Base-by-base conservation (phyloP, 78 protist species). In the Parvularia atlantis region DNA sequence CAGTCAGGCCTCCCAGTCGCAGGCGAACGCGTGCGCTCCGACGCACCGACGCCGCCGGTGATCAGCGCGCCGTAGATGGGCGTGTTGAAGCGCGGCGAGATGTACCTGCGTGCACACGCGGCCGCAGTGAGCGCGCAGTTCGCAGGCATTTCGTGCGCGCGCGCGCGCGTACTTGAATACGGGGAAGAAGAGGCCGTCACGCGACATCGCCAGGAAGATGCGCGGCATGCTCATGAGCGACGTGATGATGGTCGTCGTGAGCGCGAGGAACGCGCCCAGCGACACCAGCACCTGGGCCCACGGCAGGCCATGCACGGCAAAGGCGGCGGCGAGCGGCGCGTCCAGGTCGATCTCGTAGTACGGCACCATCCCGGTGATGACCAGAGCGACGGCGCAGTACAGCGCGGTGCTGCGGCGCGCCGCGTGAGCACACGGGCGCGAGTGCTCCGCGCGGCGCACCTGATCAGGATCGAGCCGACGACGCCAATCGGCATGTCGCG, bases 401-500 rank as follows among this genome's bases (percentile, higher is more conserved):
- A 82, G 65, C 30, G 62, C 60, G 3, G 81, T 76, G 43, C 74
- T 65, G 46, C 19, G 46, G 46, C 9, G 46, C 19, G 46, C 19
- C 9, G 46, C n/a, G n/a, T n/a, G n/a, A n/a, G n/a, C n/a, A n/a
- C n/a, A n/a, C n/a, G n/a, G n/a, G n/a, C n/a, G n/a, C n/a, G n/a
- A n/a, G n/a, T n/a, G n/a, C n/a, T n/a, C n/a, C n/a, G n/a, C 46
- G 46, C 19, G 46, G 19, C 46, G 46, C 9, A 41, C 46, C 46
- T 9, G 41, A 82, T 72, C 41, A 66, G 73, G 9, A 82, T 26
- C 22, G 83, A 76, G 10, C 76, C 78, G 9, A 82, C 20, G 37
- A 82, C 69, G 37, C 78, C 87, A 48, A 82, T 68, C 35, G 87
- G 87, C 48, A 82, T 39, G 57, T 76, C 87, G 43, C 87, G 60